Conservation (phyloP, 352 stramenopile genomes). For the Phytophthora pini region DNA sequence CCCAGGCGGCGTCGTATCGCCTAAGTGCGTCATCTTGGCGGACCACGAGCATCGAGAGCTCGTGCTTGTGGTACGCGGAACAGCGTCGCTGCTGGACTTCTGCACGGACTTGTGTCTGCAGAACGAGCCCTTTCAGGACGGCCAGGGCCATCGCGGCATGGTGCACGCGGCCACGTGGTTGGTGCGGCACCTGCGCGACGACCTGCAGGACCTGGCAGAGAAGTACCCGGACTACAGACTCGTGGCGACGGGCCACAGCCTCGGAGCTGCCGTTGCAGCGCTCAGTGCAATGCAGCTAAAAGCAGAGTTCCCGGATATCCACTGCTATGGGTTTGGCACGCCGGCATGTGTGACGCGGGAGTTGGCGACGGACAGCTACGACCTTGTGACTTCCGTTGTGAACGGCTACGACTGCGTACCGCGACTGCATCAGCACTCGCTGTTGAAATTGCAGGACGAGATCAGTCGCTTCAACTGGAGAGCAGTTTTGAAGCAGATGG, state of each 20-base stretch:
- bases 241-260: constrained; percentile 72
- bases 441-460: constrained; percentile 69
- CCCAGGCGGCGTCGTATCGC: constrained; percentile 76
- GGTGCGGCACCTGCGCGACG: constrained; percentile 55
- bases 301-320: constrained; percentile 49
- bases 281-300: constrained; percentile 65
- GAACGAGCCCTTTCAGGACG: constrained; percentile 72
- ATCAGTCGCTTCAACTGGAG: constrained; percentile 77
- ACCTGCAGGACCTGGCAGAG: constrained; percentile 48
- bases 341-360: constrained; percentile 74
- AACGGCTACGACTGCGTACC: constrained; percentile 87
- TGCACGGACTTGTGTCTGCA: constrained; percentile 82
- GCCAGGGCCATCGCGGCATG: constrained; percentile 85
- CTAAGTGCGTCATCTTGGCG: constrained; percentile 72
- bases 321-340: constrained; percentile 76
- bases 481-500: constrained; percentile 54
- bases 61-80: constrained; percentile 69
- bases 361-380: constrained; percentile 56
- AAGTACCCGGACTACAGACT: constrained; percentile 65
- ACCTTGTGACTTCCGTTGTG: constrained; percentile 75
- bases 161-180: constrained; percentile 80
- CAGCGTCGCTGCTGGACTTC: constrained; percentile 82
- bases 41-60: constrained; percentile 66
- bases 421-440: constrained; percentile 77
- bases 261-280: constrained; percentile 73